Evolutionary conservation across 257 asterid species (phyloP), one percentile per base, ranked within the genome.

Genomic region (Gentiana straminea): DNA sequence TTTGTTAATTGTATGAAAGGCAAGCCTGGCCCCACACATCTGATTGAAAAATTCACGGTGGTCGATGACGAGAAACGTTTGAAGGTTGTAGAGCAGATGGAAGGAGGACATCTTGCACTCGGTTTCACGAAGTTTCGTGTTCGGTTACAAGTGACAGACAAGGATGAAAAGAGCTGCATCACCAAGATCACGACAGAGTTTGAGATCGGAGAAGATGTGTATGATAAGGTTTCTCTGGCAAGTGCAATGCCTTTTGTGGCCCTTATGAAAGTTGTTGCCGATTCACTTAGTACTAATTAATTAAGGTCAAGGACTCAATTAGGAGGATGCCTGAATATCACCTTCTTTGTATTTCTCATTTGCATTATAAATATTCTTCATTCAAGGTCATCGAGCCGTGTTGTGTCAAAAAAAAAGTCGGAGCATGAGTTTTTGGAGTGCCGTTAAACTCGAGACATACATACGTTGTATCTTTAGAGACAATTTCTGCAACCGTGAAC

Each of bases 41-140:
- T 69, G 65, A 84, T 75, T 64, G 94, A 88, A 78, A 75, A 74
- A 59, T 82, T 75, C 67, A 58, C 69, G 35, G 86, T 82, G 65
- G 77, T 88, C 36, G 94, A 88, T 43, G 32, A 77, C 1, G 79
- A 69, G 68, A 79, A 63, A 32, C 66, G 73, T 1, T 69, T 78
- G 68, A 88, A 82, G 70, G 83, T 58, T 35, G 35, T 77, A 10
- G 81, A 75, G 65, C 75, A 69, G 60, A 69, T 74, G 34, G 94
- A 84, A 54, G 95, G 95, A 7, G 90, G 94, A 46, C 70, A 38
- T 60, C 74, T 88, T 13, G 76, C 79, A 57, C 35, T 77, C 0
- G 94, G 90, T 0, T 78, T 82, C 62, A 76, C 64, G 0, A 61
- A 73, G 4, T 80, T 47, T 15, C 76, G 80, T 9, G 67, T 78